Percentiles rank a stretch among this genome's conserved stretches.
These are phyloP conservation scores for Sugiyamaella castrensis DNA, from an alignment of 1,139 yeast genomes.

Conservation along the genomic window DNA sequence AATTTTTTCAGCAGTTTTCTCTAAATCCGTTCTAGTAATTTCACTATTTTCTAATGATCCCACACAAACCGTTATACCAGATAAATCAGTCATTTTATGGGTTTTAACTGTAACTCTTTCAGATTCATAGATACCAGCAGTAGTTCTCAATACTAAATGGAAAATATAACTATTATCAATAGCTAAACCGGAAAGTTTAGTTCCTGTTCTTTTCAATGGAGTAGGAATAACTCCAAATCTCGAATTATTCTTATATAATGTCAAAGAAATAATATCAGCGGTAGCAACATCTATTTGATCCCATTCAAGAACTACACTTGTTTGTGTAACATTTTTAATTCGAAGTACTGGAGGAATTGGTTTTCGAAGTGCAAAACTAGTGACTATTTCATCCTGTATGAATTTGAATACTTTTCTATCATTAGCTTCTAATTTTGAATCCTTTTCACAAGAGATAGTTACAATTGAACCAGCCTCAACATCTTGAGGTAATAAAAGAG, in stretches of 20 bases:
- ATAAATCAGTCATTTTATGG: constrained; percentile 93
- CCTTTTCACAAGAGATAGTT: constrained; percentile 79
- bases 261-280: constrained; percentile 70
- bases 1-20: constrained; percentile 58
- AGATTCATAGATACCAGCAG: constrained; percentile 80
- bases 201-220: constrained; percentile 73
- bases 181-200: constrained; percentile 88
- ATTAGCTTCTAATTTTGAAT: constrained; percentile 59
- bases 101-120: constrained; percentile 70
- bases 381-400: constrained; percentile 72
- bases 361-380: constrained; percentile 66
- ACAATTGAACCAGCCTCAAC: constrained; percentile 94
- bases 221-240: constrained; percentile 85
- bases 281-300: constrained; percentile 82
- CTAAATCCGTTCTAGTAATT: constrained; percentile 60
- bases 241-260: constrained; percentile 73
- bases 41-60: constrained; percentile 64
- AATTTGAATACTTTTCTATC: constrained; percentile 58
- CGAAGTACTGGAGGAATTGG: constrained; percentile 74
- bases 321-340: constrained; percentile 81
- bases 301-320: constrained; percentile 95
- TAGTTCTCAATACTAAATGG: constrained; percentile 76
- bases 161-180: constrained; percentile 80
- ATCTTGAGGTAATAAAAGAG: constrained; percentile 84
- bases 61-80: constrained; percentile 88